Evolutionary conservation across 768 basidiomycete species (phyloP).

Genomic region (Mycena maculata): DNA sequence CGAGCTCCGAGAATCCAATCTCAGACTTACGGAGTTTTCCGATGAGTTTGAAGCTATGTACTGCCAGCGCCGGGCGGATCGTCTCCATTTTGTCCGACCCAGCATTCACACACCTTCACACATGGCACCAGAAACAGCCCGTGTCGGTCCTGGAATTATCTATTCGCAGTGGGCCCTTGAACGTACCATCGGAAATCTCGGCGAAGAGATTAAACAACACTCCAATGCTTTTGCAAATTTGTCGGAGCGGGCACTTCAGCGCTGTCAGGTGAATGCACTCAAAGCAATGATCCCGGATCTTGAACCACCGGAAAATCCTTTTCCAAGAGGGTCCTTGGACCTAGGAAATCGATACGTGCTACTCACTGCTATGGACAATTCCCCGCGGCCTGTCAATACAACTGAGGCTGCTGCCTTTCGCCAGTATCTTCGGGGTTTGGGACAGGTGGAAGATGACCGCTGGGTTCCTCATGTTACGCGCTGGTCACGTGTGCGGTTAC

Average conservation of each 20-base stretch:
- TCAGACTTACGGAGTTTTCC: slow-evolving; percentile 37
- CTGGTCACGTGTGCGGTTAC: background rate
- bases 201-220: slow-evolving; percentile 39
- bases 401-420: too few relatives aligned
- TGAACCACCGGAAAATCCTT: background rate
- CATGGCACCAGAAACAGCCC: slow-evolving; percentile 35
- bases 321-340: background rate
- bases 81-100: slow-evolving; percentile 45
- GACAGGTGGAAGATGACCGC: background rate
- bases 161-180: slow-evolving; percentile 48
- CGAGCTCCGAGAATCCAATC: slow-evolving; percentile 34
- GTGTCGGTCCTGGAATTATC: slow-evolving; percentile 37
- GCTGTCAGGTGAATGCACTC: slow-evolving; percentile 34
- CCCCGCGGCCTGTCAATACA: too few relatives aligned
- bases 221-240: slow-evolving; percentile 42
- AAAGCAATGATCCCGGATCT: slow-evolving; percentile 32
- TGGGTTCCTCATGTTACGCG: background rate
- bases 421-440: too few relatives aligned
- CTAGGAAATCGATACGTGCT: background rate
- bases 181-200: slow-evolving; percentile 12
- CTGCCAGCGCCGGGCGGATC: slow-evolving; percentile 42
- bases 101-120: slow-evolving; percentile 44
- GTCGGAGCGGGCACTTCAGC: slow-evolving; percentile 36
- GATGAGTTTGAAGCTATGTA: slow-evolving; percentile 44
- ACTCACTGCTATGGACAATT: background rate